phyloP scores from a whole-genome alignment of 306 rosid species.

The Cucurbita maxima region DNA sequence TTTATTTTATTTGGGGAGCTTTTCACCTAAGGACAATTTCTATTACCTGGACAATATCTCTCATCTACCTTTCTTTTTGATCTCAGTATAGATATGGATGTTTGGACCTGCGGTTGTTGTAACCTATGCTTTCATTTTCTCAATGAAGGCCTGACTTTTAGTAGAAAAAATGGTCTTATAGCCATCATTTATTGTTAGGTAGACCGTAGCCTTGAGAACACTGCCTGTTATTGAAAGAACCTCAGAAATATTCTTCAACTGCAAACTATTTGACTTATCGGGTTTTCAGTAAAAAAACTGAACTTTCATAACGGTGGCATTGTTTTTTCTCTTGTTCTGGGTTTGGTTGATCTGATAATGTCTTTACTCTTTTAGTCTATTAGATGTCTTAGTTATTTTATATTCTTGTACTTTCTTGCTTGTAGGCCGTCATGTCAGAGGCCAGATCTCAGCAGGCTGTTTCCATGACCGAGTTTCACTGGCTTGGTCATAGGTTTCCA shows the following conservation, averaged over 20 bases:
- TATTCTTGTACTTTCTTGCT: conserved; percentile 8
- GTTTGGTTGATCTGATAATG: not conserved
- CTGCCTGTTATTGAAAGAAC: not conserved
- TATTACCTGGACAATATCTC: not conserved
- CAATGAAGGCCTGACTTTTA: not conserved
- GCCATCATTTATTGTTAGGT: not conserved
- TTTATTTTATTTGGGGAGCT: not conserved
- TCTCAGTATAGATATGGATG: not conserved
- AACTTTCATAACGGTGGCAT: not conserved
- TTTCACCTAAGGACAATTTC: not conserved
- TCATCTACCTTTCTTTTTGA: not conserved
- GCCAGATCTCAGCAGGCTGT: conserved; percentile 99
- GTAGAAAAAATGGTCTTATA: not conserved
- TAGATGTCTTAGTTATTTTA: not conserved
- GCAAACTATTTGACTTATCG: not conserved
- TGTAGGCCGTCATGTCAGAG: conserved; percentile 96
- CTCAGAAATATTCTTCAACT: not conserved
- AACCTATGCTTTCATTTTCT: not conserved
- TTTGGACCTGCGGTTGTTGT: not conserved
- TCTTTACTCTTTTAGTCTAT: not conserved
- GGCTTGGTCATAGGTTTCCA: conserved; percentile 97
- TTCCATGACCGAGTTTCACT: conserved; percentile 86
- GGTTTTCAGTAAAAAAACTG: not conserved
- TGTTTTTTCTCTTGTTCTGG: not conserved
- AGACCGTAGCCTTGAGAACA: not conserved